Evolutionary conservation across 805 yeast species (phyloP), one percentile per base, ranked within the genome.

Genomic region (Kuraishia cidri): DNA sequence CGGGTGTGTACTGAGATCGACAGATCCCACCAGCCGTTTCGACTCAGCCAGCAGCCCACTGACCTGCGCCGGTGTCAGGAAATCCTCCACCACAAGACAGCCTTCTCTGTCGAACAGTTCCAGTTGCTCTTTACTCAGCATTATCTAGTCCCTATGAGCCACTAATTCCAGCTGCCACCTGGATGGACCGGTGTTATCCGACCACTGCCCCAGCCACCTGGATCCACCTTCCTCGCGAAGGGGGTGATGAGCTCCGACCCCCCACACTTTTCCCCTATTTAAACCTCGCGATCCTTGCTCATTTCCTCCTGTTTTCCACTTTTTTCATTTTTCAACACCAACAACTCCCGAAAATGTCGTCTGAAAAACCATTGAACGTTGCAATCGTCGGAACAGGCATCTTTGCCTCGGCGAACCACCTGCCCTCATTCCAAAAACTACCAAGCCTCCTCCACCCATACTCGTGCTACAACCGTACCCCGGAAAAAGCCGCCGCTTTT

Each of bases 401-500:
- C 47, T 90, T 90, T 52, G 97, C 97, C 40, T 72, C 74, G 19
- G 84, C 80, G 41, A 66, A 72, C 35, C 97, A 90, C 53, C 67
- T 84, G 42, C 97, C 97, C 26, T 72, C 82, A 19, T 57, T 76
- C 31, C 59, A 73, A 46, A 60, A 69, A 31, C 53, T 66, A 30
- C 64, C 72, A 2, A 62, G 62, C 20, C 58, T 65, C 20, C 70
- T 81, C 45, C 61, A 66, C 30, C 75, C 85, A 5, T 62, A 56
- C 28, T 84, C 88, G 6, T 84, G 86, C 35, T 84, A 66, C 62
- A 90, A 88, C 66, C 72, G 97, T 60, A 83, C 95, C 27, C 72
- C 66, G 48, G 54, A 79, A 31, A 90, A 90, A 62, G 97, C 97
- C 12, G 80, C 75, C 49, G 64, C 56, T 4, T 90, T 86, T 50